Conservation (phyloP, 2,329 filamentous ascomycete species). For the Alternaria panax region DNA sequence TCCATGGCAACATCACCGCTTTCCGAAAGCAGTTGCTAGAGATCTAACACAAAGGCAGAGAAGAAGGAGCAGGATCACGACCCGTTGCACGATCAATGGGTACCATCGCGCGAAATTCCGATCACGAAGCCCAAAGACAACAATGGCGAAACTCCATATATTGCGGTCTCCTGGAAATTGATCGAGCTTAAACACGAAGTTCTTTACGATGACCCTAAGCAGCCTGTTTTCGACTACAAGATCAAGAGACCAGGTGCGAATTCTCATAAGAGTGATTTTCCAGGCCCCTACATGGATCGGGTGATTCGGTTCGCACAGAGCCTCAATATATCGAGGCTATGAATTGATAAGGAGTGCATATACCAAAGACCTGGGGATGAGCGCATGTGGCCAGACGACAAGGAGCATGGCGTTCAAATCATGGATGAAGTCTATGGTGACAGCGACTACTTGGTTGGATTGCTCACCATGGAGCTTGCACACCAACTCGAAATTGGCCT, state of each 20-base stretch:
- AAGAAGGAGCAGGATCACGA: background rate
- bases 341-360: conserved; percentile 33
- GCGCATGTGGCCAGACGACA: conserved; percentile 4
- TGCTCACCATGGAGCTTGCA: conserved; percentile 19
- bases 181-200: background rate
- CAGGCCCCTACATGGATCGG: conserved; percentile 26
- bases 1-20: conserved; percentile 14
- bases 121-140: conserved; percentile 9
- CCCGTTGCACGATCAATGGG: background rate
- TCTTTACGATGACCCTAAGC: background rate
- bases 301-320: conserved; percentile 24
- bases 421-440: conserved; percentile 31
- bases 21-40: conserved; percentile 25
- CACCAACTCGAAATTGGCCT: conserved; percentile 16
- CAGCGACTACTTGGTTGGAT: conserved; percentile 17
- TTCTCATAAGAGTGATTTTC: conserved; percentile 24
- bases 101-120: background rate
- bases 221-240: conserved; percentile 14
- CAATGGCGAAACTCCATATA: conserved; percentile 6
- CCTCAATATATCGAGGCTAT: conserved; percentile 13
- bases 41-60: conserved; percentile 7
- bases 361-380: conserved; percentile 23
- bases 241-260: conserved; percentile 10
- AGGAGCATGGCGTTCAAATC: conserved; percentile 21
- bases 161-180: conserved; percentile 32